Evolutionary conservation across 2,329 filamentous ascomycete genomes (phyloP).

Genomic region (Paraphoma sp.): DNA sequence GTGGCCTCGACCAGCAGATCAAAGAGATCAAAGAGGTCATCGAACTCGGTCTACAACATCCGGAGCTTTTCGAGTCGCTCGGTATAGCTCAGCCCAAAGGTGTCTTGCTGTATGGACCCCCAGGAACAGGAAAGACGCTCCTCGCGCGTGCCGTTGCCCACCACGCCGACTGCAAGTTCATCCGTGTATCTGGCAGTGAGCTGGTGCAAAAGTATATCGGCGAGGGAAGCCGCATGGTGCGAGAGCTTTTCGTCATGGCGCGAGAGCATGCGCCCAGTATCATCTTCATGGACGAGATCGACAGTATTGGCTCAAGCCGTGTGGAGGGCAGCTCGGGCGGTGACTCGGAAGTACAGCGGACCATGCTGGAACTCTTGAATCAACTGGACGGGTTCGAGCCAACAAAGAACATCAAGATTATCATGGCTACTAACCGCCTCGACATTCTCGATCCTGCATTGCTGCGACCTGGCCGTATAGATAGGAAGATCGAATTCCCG

Average conservation of each 20-base stretch:
- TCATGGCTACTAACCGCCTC: constrained; percentile 98
- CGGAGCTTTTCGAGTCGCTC: constrained; percentile 97
- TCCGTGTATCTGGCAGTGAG: constrained; percentile 93
- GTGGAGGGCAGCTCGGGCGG: constrained; percentile 95
- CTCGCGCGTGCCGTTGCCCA: constrained; percentile 95
- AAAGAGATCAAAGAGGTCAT: constrained; percentile 99
- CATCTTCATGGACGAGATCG: constrained; percentile 99
- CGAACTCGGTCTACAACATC: constrained; percentile 96
- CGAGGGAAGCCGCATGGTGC: constrained; percentile 97
- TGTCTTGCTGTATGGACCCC: constrained; percentile 93
- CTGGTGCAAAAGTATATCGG: constrained; percentile 99
- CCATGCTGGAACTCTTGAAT: constrained; percentile 97
- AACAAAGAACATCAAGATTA: constrained; percentile 99
- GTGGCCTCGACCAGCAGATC: constrained; percentile 97
- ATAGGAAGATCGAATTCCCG: constrained; percentile 98
- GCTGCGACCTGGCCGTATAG: constrained; percentile 93
- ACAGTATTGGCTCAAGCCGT: constrained; percentile 96
- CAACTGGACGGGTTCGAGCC: constrained; percentile 98
- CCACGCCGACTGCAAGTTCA: constrained; percentile 99
- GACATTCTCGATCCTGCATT: constrained; percentile 97
- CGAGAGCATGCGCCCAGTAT: constrained; percentile 97
- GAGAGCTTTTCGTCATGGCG: constrained; percentile 98
- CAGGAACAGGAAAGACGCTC: constrained; percentile 95
- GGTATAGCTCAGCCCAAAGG: constrained; percentile 98
- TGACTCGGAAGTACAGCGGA: constrained; percentile 97